These are phyloP conservation scores for Agaricus subrufescens DNA, from an alignment of 768 basidiomycete species.

Conservation along the genomic window DNA sequence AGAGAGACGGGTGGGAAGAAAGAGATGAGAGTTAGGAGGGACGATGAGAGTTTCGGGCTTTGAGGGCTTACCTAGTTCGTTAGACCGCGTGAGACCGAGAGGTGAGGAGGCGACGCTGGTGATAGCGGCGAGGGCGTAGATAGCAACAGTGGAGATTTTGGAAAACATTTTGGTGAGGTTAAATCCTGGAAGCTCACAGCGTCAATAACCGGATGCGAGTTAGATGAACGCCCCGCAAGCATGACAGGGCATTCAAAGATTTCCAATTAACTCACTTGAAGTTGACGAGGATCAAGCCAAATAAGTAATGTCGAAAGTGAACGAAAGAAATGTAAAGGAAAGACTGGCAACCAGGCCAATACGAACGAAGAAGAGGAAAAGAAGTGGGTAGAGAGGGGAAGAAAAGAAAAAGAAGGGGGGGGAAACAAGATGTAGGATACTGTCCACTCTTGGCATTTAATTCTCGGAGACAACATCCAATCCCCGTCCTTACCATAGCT, in stretches of 20 bases:
- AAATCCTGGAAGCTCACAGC: slow-evolving; percentile 5
- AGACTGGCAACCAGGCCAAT: slow-evolving; percentile 35
- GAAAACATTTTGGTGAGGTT: slow-evolving; percentile 30
- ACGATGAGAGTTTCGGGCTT: background rate
- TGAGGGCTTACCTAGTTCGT: slow-evolving; percentile 21
- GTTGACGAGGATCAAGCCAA: slow-evolving; percentile 16
- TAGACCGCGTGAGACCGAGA: slow-evolving; percentile 19
- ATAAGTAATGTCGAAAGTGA: slow-evolving; percentile 16
- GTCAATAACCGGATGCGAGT: background rate
- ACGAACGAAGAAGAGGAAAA: slow-evolving; percentile 19
- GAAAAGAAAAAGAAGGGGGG: background rate
- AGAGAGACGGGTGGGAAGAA: too few species aligned
- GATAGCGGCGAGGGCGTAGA: slow-evolving; percentile 22
- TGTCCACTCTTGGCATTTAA: too few species aligned
- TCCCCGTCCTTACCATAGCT: background rate
- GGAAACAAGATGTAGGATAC: background rate
- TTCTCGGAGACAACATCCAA: background rate
- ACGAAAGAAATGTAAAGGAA: slow-evolving; percentile 21
- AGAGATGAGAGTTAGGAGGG: background rate
- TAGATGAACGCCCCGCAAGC: too few species aligned
- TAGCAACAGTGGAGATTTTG: slow-evolving; percentile 29
- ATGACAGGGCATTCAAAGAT: too few species aligned
- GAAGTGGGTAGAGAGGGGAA: slow-evolving; percentile 15
- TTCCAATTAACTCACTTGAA: too few species aligned
- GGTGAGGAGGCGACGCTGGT: slow-evolving; percentile 27